A percentile compares a stretch with the other conserved stretches of the same genome.
Evolutionary conservation across 495 filamentous ascomycete species (phyloP).

Genomic region (Opeltia flavorubescens): DNA sequence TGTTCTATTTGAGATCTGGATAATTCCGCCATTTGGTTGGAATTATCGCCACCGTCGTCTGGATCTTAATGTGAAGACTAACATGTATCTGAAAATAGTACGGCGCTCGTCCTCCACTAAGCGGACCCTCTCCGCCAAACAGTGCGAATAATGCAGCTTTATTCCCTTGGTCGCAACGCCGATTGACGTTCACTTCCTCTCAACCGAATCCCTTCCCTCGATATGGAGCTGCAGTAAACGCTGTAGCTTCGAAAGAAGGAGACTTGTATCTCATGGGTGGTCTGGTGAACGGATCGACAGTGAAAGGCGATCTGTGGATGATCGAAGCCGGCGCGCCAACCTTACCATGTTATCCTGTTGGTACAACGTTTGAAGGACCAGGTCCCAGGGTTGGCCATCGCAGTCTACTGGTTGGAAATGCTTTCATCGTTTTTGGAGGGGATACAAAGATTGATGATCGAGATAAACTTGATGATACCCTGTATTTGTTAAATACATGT

Average conservation of each 20-base stretch:
- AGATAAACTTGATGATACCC: constrained; percentile 82
- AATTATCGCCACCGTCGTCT: background rate
- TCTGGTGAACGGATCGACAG: constrained; percentile 80
- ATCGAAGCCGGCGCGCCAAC: constrained; percentile 75
- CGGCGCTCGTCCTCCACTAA: constrained; percentile 20
- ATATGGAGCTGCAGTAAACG: constrained; percentile 94
- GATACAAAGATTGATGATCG: constrained; percentile 93
- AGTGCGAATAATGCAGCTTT: constrained; percentile 42
- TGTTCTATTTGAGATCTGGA: background rate
- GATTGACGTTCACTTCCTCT: constrained; percentile 69
- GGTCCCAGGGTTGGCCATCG: constrained; percentile 93
- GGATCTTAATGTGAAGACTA: background rate
- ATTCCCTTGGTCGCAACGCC: constrained; percentile 92
- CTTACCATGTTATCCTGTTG: constrained; percentile 80
- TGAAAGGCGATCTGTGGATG: constrained; percentile 97
- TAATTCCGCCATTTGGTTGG: background rate
- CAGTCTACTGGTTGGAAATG: constrained; percentile 90
- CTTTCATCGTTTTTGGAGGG: constrained; percentile 97
- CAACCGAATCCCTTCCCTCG: constrained; percentile 86
- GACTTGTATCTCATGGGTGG: constrained; percentile 98
- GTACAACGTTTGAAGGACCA: constrained; percentile 83
- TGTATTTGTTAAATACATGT: constrained; percentile 98
- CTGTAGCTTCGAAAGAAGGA: constrained; percentile 85
- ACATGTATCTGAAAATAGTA: constrained; percentile 4
- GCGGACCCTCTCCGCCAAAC: constrained; percentile 24